Evolutionary conservation across 2,329 filamentous ascomycete genomes (phyloP).

Genomic region (Exophiala mesophila): DNA sequence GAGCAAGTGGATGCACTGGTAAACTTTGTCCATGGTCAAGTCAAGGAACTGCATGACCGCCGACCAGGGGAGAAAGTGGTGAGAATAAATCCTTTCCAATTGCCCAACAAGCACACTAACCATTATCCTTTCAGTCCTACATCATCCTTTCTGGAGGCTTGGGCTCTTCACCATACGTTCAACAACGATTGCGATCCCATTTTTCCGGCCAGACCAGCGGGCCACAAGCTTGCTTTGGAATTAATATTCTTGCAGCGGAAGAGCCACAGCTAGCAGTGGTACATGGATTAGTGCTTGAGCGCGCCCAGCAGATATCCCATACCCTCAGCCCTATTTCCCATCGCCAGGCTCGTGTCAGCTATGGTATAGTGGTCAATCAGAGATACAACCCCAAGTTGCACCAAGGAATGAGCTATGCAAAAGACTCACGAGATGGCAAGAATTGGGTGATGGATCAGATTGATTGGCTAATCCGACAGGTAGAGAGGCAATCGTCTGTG

Average conservation of each 20-base stretch:
- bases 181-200: conserved; percentile 25
- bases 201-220: conserved; percentile 21
- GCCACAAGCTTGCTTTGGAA: conserved; percentile 23
- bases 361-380: conserved; percentile 34
- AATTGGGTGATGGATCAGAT: conserved; percentile 33
- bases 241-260: conserved; percentile 31
- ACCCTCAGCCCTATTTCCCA: conserved; percentile 29
- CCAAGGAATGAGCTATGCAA: conserved; percentile 26
- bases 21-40: conserved; percentile 27
- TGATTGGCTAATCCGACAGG: conserved; percentile 35
- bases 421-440: conserved; percentile 32
- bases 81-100: neutral
- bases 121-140: conserved; percentile 24
- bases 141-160: conserved; percentile 33
- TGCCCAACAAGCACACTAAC: conserved; percentile 1
- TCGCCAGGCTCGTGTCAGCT: conserved; percentile 33
- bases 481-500: conserved; percentile 15
- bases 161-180: conserved; percentile 32
- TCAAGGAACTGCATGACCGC: conserved; percentile 26
- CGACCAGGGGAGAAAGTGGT: conserved; percentile 30
- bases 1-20: conserved; percentile 30
- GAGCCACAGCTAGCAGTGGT: conserved; percentile 35
- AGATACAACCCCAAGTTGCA: conserved; percentile 31
- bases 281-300: conserved; percentile 33
- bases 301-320: conserved; percentile 30